phyloP scores from a whole-genome alignment of 2,329 filamentous ascomycete genomes.

The Colletotrichum sp. region DNA sequence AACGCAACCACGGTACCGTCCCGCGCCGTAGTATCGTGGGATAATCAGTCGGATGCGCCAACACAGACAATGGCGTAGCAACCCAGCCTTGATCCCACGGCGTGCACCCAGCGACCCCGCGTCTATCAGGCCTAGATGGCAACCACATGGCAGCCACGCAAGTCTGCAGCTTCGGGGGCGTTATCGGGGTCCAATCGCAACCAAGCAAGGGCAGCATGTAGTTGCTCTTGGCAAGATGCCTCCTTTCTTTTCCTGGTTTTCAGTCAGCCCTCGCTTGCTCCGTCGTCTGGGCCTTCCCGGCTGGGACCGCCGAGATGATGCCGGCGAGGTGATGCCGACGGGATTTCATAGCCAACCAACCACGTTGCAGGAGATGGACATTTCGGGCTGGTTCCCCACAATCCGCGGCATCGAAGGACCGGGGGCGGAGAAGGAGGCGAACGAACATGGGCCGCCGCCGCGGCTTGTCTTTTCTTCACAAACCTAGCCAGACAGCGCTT shows the following conservation, averaged over 20 bases:
- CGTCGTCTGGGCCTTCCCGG: not conserved
- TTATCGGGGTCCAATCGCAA: not conserved
- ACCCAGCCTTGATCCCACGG: not conserved
- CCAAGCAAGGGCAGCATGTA: not conserved
- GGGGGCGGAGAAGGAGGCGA: not conserved
- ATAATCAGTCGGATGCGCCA: not conserved
- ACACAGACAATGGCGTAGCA: not conserved
- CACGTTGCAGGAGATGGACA: not conserved
- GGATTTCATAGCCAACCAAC: not conserved
- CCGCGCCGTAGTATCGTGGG: not conserved
- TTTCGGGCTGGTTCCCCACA: slow-evolving; percentile 4
- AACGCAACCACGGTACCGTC: not conserved
- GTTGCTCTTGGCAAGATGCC: not conserved
- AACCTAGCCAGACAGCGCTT: not conserved
- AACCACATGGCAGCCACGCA: not conserved
- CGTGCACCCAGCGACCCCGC: not conserved
- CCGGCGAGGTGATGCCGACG: not conserved
- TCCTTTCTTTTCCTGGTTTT: not conserved
- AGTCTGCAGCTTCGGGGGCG: not conserved
- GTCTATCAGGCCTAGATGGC: not conserved
- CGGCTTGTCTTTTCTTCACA: not conserved
- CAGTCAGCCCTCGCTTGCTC: not conserved
- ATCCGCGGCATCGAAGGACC: not conserved
- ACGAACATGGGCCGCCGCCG: not conserved
- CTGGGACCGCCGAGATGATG: not conserved